A percentile compares a stretch with the other conserved stretches of the same genome.
Conservation (phyloP, 371 early-diverging fungal species). For the Hamiltosporidium magnivora region DNA sequence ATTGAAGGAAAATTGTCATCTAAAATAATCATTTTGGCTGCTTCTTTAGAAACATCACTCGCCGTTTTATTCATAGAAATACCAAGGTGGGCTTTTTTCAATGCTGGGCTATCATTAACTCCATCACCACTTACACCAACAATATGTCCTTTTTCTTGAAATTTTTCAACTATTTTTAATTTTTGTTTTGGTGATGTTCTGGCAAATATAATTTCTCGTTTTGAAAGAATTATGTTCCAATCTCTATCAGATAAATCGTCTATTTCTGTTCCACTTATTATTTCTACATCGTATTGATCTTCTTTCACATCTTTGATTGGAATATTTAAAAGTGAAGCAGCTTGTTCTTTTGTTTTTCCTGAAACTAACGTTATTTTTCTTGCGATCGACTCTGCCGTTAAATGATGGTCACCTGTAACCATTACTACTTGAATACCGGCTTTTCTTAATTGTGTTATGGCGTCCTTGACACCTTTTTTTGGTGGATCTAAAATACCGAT, state of each 20-base stretch:
- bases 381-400: constrained; percentile 63
- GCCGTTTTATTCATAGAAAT: constrained; percentile 84
- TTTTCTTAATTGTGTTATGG: constrained; percentile 70
- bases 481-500: constrained; percentile 77
- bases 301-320: constrained; percentile 61
- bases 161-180: constrained; percentile 67
- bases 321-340: constrained; percentile 61
- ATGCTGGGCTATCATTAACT: constrained; percentile 76
- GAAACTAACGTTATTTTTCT: constrained; percentile 66
- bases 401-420: constrained; percentile 84
- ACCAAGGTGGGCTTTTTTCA: constrained; percentile 83
- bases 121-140: constrained; percentile 82
- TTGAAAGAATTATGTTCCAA: constrained; percentile 70
- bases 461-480: constrained; percentile 82
- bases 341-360: constrained; percentile 66
- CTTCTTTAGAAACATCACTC: constrained; percentile 83
- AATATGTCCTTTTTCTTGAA: constrained; percentile 69
- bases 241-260: constrained; percentile 65
- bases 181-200: constrained; percentile 76
- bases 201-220: constrained; percentile 77
- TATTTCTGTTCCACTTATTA: constrained; percentile 74
- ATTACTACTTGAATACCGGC: constrained; percentile 83
- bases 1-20: constrained; percentile 81
- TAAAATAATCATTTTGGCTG: constrained; percentile 81
- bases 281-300: constrained; percentile 68